Conservation (phyloP, 208 protist species). For the Crithidia brevicula region DNA sequence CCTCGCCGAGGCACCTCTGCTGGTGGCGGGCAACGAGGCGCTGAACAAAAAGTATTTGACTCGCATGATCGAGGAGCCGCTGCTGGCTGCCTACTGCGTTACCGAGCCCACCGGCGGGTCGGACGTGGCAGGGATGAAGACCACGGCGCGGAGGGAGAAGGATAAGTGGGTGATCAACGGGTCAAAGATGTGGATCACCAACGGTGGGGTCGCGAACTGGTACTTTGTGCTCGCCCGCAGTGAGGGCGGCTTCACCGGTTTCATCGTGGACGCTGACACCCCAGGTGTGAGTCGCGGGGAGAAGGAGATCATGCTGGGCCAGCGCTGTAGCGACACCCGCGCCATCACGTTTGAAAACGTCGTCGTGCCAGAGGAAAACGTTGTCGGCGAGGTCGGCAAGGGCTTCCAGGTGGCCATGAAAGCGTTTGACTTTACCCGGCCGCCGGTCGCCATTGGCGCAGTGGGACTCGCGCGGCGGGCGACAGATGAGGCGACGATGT, state of each 20-base stretch:
- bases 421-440: conserved; percentile 89
- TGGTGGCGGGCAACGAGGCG: conserved; percentile 84
- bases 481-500: conserved; percentile 76
- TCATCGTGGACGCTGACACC: conserved; percentile 89
- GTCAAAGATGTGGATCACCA: conserved; percentile 96
- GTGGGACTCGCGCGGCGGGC: conserved; percentile 87
- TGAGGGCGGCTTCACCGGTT: conserved; percentile 82
- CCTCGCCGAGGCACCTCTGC: conserved; percentile 78
- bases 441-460: conserved; percentile 80
- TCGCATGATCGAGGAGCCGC: conserved; percentile 84
- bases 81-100: conserved; percentile 84
- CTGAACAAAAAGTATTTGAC: conserved; percentile 91
- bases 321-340: conserved; percentile 91
- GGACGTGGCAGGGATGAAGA: conserved; percentile 89
- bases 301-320: conserved; percentile 93
- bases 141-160: conserved; percentile 83
- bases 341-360: conserved; percentile 94
- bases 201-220: conserved; percentile 93
- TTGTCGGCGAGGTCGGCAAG: conserved; percentile 70
- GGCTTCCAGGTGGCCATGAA: conserved; percentile 91
- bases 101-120: conserved; percentile 88
- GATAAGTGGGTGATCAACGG: conserved; percentile 92
- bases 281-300: conserved; percentile 76
- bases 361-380: conserved; percentile 80
- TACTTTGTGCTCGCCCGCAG: conserved; percentile 88